Percentiles rank a stretch among this genome's conserved stretches.
These are phyloP conservation scores for Penicillium manginii DNA, from an alignment of 495 filamentous ascomycete species.

Conservation along the genomic window DNA sequence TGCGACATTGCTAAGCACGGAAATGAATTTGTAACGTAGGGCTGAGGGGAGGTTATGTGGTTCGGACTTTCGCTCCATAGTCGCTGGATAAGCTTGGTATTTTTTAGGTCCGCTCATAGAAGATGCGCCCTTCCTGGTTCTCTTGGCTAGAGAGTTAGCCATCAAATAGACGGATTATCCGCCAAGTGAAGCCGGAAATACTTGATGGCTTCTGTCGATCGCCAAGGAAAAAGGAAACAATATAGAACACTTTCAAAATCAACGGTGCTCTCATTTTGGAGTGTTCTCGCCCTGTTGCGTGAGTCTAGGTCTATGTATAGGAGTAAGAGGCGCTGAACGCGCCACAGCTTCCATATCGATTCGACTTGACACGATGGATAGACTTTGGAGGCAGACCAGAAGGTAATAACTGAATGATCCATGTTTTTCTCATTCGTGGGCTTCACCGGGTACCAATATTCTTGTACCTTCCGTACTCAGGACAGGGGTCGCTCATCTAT, in stretches of 20 bases:
- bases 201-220: neutral
- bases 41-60: no score
- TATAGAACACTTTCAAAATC: neutral
- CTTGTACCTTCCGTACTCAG: constrained; percentile 12
- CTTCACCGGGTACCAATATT: constrained; percentile 12
- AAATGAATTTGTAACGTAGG: neutral
- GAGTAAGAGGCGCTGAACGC: constrained; percentile 23
- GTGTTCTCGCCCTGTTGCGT: no score
- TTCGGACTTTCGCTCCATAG: no score
- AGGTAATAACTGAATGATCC: constrained; percentile 18
- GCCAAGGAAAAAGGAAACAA: constrained; percentile 7
- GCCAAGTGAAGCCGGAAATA: neutral
- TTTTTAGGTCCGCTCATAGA: constrained; percentile 20
- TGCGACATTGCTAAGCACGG: neutral
- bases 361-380: constrained; percentile 21
- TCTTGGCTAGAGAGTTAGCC: constrained; percentile 9
- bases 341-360: constrained; percentile 22
- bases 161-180: constrained; percentile 1
- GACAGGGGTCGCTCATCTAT: constrained; percentile 11
- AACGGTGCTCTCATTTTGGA: no score
- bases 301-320: neutral
- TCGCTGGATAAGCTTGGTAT: neutral
- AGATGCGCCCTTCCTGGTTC: constrained; percentile 10
- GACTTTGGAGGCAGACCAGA: constrained; percentile 16
- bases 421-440: constrained; percentile 16